A percentile compares a stretch with the other conserved stretches of the same genome.
These are phyloP conservation scores for Letharia lupina DNA, from an alignment of 495 filamentous ascomycete species.

Conservation along the genomic window DNA sequence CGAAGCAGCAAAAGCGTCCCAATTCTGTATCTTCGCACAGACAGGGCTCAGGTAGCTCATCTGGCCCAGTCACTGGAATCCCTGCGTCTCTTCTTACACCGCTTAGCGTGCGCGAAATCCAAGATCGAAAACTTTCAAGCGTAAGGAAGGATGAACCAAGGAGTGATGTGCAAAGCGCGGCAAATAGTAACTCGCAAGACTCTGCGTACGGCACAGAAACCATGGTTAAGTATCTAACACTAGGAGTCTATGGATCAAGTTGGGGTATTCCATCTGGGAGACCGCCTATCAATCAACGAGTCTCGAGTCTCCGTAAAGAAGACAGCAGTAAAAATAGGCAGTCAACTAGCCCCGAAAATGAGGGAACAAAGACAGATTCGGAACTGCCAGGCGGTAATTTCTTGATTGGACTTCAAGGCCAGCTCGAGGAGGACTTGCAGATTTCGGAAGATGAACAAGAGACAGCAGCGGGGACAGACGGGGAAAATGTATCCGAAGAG, in stretches of 20 bases:
- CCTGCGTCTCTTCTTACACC: slow-evolving; percentile 22
- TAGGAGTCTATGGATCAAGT: slow-evolving; percentile 50
- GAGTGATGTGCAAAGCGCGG: background rate
- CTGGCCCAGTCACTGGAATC: slow-evolving; percentile 10
- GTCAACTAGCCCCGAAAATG: background rate
- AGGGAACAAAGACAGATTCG: background rate
- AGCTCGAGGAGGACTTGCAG: slow-evolving; percentile 40
- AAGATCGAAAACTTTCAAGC: background rate
- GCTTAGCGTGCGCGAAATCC: background rate
- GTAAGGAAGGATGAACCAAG: background rate
- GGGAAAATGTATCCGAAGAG: slow-evolving; percentile 4
- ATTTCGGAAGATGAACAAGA: slow-evolving; percentile 25
- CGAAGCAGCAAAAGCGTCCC: background rate
- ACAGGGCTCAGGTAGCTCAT: background rate
- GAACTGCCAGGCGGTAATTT: slow-evolving; percentile 45
- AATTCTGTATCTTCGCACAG: background rate
- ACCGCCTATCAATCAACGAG: slow-evolving; percentile 26
- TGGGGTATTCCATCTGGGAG: slow-evolving; percentile 43
- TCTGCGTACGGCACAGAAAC: slow-evolving; percentile 34
- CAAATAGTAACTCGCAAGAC: slow-evolving; percentile 2
- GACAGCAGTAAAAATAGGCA: background rate
- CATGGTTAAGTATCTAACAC: slow-evolving; percentile 51
- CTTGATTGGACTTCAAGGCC: slow-evolving; percentile 61
- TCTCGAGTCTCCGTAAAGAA: slow-evolving; percentile 24
- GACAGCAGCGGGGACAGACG: slow-evolving; percentile 17